Evolutionary conservation across 1,284 basidiomycete genomes (phyloP).

Genomic region (Malassezia arunalokei): DNA sequence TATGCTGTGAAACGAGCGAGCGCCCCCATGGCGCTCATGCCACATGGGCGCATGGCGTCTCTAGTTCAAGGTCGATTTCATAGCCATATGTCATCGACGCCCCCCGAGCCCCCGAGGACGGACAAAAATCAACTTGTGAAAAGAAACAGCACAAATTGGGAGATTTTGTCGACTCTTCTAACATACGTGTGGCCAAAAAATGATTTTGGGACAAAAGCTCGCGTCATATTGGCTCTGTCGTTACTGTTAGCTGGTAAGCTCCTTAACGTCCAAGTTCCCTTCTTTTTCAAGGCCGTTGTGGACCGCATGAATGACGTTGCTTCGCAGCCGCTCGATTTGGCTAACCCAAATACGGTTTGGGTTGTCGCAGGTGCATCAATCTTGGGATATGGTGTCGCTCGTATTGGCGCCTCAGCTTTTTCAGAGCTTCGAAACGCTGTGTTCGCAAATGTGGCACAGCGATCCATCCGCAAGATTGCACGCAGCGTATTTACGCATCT

Average conservation of each 20-base stretch:
- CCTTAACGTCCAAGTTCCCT: conserved; percentile 91
- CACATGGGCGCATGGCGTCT: too few relatives aligned
- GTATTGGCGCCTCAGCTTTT: conserved; percentile 77
- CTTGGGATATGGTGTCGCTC: conserved; percentile 78
- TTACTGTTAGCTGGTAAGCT: conserved; percentile 79
- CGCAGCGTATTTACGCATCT: conserved; percentile 85
- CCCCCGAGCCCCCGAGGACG: too few relatives aligned
- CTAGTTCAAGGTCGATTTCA: too few relatives aligned
- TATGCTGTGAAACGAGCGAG: too few relatives aligned
- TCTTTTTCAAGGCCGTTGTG: conserved; percentile 84
- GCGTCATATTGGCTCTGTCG: conserved; percentile 71
- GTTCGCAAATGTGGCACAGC: conserved; percentile 89
- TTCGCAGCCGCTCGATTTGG: conserved; percentile 54
- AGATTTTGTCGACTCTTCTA: conserved; percentile 52
- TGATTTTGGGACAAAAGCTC: conserved; percentile 51
- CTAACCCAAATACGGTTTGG: conserved; percentile 71
- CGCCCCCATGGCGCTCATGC: too few relatives aligned
- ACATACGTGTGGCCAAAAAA: conserved; percentile 55
- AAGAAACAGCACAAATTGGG: conserved; percentile 47
- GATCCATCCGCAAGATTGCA: conserved; percentile 83
- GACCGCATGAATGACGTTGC: conserved; percentile 61
- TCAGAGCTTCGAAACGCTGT: conserved; percentile 87
- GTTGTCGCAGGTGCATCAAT: conserved; percentile 76
- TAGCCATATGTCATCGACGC: too few relatives aligned
- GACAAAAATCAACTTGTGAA: not conserved